Evolutionary conservation across 2,329 filamentous ascomycete species (phyloP).

Genomic region (Emergomyces orientalis): DNA sequence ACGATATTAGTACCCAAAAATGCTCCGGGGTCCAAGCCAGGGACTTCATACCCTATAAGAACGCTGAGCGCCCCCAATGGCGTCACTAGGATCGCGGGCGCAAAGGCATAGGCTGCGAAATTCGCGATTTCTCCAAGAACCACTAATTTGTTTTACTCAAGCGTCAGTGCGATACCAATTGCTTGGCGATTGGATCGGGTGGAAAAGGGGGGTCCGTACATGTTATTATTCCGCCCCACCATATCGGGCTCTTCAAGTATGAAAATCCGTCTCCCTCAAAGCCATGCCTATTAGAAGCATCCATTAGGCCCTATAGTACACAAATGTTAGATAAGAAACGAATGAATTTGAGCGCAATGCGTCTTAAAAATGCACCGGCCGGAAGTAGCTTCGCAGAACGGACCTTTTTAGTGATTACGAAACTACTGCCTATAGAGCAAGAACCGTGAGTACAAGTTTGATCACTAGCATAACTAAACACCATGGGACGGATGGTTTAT

Average conservation of each 20-base stretch:
- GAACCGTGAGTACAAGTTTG: constrained; percentile 4
- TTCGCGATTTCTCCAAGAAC: constrained; percentile 90
- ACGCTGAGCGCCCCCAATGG: constrained; percentile 89
- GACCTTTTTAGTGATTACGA: constrained; percentile 98
- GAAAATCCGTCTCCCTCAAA: constrained; percentile 95
- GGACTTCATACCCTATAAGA: constrained; percentile 58
- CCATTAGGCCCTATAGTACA: constrained; percentile 64
- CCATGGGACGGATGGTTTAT: constrained; percentile 8
- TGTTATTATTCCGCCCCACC: constrained; percentile 92
- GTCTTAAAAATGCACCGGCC: not conserved
- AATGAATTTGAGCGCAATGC: not conserved
- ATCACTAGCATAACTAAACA: not conserved
- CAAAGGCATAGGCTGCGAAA: constrained; percentile 96
- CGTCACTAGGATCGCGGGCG: constrained; percentile 95
- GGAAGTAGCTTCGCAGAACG: constrained; percentile 19
- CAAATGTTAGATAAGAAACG: not conserved
- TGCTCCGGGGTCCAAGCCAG: constrained; percentile 8
- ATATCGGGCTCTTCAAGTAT: constrained; percentile 88
- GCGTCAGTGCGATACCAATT: constrained; percentile 9
- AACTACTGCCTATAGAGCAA: constrained; percentile 64
- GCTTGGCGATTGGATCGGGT: not conserved
- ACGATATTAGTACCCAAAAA: constrained; percentile 14
- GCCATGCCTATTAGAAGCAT: constrained; percentile 82
- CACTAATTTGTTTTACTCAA: constrained; percentile 50
- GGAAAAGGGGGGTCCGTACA: constrained; percentile 49